Conservation (phyloP, 495 filamentous ascomycete genomes). For the Neurospora sp. region DNA sequence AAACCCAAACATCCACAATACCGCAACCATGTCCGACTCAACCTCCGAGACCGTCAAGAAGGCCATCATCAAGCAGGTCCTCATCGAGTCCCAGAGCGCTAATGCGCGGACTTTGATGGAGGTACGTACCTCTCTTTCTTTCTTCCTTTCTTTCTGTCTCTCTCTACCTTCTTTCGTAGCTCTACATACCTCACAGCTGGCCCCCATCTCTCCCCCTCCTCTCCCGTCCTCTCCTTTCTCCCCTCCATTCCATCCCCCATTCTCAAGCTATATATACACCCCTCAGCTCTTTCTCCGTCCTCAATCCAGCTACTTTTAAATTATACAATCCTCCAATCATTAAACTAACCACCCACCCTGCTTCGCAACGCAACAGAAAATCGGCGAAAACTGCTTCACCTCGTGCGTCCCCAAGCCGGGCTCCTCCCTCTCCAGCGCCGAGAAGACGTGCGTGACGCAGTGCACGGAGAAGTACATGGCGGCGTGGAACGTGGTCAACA, state of each 20-base stretch:
- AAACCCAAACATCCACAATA: background rate
- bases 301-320: no score
- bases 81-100: conserved; percentile 59
- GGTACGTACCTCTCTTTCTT: conserved; percentile 34
- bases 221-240: no score
- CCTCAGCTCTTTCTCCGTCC: no score
- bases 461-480: conserved; percentile 99
- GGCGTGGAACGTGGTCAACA: conserved; percentile 79
- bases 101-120: conserved; percentile 70
- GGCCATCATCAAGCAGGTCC: conserved; percentile 62
- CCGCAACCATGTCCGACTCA: conserved; percentile 19
- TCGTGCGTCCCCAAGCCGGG: conserved; percentile 84
- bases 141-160: background rate
- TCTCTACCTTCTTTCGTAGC: background rate
- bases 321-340: no score
- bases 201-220: no score
- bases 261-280: no score
- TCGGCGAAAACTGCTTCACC: conserved; percentile 95
- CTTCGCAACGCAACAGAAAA: conserved; percentile 42
- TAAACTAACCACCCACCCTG: no score
- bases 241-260: background rate
- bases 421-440: conserved; percentile 61
- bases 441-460: conserved; percentile 62
- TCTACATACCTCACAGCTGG: background rate
- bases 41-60: conserved; percentile 44